Percentiles rank a stretch among this genome's conserved stretches.
phyloP scores from a whole-genome alignment of 1,139 yeast genomes.

The Meyerozyma carpophila region DNA sequence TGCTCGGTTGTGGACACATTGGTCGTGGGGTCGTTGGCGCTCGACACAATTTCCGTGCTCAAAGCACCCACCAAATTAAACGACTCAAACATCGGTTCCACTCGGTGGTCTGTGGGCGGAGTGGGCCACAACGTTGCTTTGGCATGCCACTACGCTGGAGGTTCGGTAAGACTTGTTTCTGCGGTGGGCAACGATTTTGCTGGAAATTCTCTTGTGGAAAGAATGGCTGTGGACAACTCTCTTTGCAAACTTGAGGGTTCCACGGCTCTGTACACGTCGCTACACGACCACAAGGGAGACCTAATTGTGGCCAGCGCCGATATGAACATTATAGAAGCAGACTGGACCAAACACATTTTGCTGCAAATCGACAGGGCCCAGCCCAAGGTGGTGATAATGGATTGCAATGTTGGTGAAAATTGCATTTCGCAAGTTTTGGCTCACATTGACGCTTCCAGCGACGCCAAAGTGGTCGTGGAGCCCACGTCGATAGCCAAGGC shows the following conservation, averaged over 20 bases:
- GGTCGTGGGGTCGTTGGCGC: slow-evolving; percentile 72
- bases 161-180: slow-evolving; percentile 43
- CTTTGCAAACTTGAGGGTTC: slow-evolving; percentile 20
- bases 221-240: slow-evolving; percentile 33
- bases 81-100: slow-evolving; percentile 73
- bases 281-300: slow-evolving; percentile 59
- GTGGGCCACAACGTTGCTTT: slow-evolving; percentile 75
- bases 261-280: slow-evolving; percentile 72
- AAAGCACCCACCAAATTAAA: slow-evolving; percentile 24
- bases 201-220: slow-evolving; percentile 37
- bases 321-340: slow-evolving; percentile 60
- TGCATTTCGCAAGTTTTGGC: slow-evolving; percentile 36
- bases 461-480: slow-evolving; percentile 49
- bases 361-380: slow-evolving; percentile 22
- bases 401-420: slow-evolving; percentile 56
- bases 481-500: slow-evolving; percentile 75
- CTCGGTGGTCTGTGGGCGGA: slow-evolving; percentile 65
- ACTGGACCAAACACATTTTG: slow-evolving; percentile 35
- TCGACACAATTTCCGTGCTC: slow-evolving; percentile 59
- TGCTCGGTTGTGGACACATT: not conserved
- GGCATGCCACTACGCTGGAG: slow-evolving; percentile 35
- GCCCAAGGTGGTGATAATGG: slow-evolving; percentile 52
- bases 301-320: slow-evolving; percentile 78
- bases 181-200: slow-evolving; percentile 55
- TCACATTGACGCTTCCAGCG: slow-evolving; percentile 9